Evolutionary conservation across 345 rosid species (phyloP).

Genomic region (Cardamine chenopodiifolia): DNA sequence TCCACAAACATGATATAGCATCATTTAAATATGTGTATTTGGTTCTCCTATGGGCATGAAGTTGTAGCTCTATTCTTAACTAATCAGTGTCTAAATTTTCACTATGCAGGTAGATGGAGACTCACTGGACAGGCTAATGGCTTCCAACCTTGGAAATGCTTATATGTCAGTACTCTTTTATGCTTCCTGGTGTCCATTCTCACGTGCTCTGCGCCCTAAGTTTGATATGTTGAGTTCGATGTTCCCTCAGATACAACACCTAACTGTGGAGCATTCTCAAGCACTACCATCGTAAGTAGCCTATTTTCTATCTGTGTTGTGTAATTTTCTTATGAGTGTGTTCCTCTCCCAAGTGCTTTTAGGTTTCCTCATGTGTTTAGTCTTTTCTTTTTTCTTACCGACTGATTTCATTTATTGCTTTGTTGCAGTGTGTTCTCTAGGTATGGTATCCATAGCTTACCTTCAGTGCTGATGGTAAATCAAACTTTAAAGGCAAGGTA

Average conservation of each 20-base stretch:
- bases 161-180: slow-evolving; percentile 69
- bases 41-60: neutral
- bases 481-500: slow-evolving; percentile 60
- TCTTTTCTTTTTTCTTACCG: neutral
- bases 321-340: neutral
- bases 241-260: slow-evolving; percentile 85
- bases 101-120: slow-evolving; percentile 65
- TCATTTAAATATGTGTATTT: neutral
- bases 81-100: slow-evolving; percentile 5
- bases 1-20: neutral
- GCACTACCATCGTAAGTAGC: slow-evolving; percentile 70
- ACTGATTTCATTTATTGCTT: neutral
- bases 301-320: slow-evolving; percentile 9
- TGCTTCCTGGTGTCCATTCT: slow-evolving; percentile 92
- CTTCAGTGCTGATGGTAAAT: slow-evolving; percentile 68
- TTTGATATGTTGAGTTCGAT: slow-evolving; percentile 66
- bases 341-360: neutral
- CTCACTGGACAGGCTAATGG: slow-evolving; percentile 58
- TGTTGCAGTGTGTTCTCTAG: slow-evolving; percentile 71
- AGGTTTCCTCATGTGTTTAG: neutral
- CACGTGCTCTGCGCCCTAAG: slow-evolving; percentile 47
- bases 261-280: slow-evolving; percentile 70
- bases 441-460: slow-evolving; percentile 87
- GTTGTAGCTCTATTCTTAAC: neutral
- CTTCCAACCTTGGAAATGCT: slow-evolving; percentile 38